These are phyloP conservation scores for Malania oleifera DNA, from an alignment of 164 flowering plant genomes.

Conservation along the genomic window DNA sequence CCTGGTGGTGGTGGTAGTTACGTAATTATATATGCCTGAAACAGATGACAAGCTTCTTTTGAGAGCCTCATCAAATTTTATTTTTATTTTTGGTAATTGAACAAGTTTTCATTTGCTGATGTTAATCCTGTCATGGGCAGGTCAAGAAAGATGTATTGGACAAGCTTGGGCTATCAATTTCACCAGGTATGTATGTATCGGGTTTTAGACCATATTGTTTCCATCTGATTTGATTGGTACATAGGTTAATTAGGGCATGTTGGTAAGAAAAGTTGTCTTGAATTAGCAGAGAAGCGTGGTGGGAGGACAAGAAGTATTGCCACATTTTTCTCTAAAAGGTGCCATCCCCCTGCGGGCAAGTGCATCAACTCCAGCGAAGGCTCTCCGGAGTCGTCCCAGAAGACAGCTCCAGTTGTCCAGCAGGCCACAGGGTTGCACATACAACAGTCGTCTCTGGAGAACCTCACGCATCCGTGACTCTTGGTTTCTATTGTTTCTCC, in stretches of 20 bases:
- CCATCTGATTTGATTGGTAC: too few relatives aligned
- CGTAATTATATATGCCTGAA: too few relatives aligned
- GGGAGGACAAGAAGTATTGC: constrained; percentile 47
- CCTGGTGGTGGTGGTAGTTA: too few relatives aligned
- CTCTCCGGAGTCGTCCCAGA: constrained; percentile 30
- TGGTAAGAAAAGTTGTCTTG: background rate
- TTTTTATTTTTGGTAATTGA: too few relatives aligned
- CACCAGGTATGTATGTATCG: constrained; percentile 60
- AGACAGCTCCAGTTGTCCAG: constrained; percentile 12
- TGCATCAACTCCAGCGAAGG: constrained; percentile 24
- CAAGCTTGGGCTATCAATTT: constrained; percentile 50
- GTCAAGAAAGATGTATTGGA: constrained; percentile 72
- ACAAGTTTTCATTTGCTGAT: too few relatives aligned
- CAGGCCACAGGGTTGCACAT: constrained; percentile 13
- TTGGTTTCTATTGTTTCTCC: too few relatives aligned
- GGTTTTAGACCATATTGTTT: too few relatives aligned
- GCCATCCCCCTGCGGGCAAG: constrained; percentile 56
- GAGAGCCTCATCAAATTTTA: too few relatives aligned
- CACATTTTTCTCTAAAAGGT: constrained; percentile 72
- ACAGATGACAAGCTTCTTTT: too few relatives aligned
- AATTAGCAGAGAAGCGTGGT: constrained; percentile 36
- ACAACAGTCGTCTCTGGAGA: background rate
- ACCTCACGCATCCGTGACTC: too few relatives aligned
- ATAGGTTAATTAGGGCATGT: too few relatives aligned
- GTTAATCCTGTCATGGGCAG: constrained; percentile 29